Evolutionary conservation across 768 basidiomycete species (phyloP), one percentile per base, ranked within the genome.

Genomic region (Mycena filopes): DNA sequence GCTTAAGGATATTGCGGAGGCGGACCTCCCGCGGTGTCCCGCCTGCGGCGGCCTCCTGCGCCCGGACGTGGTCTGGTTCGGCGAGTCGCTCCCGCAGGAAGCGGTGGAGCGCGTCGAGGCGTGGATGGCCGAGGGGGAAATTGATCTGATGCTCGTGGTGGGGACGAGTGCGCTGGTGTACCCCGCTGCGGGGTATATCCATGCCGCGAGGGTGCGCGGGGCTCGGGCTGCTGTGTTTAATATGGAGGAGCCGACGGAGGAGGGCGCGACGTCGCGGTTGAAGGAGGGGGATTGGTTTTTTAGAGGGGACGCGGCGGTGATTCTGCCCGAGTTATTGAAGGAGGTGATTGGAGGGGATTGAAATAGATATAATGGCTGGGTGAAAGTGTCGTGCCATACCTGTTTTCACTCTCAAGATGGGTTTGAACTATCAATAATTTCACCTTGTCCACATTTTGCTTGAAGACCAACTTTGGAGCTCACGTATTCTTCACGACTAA

Each of bases 131-230:
- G 26, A 40, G 6, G 9, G n/a, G 20, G 38, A n/a, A n/a, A 55
- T 62, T 26, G 60, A 62, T n/a, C 20, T 62, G 45, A 55, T 62
- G 60, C 45, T 62, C 8, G 60, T 62, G 26, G 60, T 62, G 3
- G 60, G 60, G 2, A 62, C 60, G n/a, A 62, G 53, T 23, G 60
- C 60, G 7, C 20, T 62, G 45, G 60, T 62, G 26, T 62, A 62
- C 26, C 60, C 60, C 2, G 60, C 60, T 3, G 60, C 60, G 0
- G 60, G 60, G 15, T 62, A 55, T 29, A 48, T 62, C 36, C 60
- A 62, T 28, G 23, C 60, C 8, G 60, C 60, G 18, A 13, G 60
- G 20, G 53, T 38, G 7, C 60, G 60, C 4, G 60, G 60, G 13
- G 60, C 60, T 2, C 23, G 60, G 7, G 33, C 55, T 16, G 60